These are phyloP conservation scores for Teratosphaeria pseudoeucalypti DNA, from an alignment of 2,329 filamentous ascomycete genomes.

Conservation along the genomic window DNA sequence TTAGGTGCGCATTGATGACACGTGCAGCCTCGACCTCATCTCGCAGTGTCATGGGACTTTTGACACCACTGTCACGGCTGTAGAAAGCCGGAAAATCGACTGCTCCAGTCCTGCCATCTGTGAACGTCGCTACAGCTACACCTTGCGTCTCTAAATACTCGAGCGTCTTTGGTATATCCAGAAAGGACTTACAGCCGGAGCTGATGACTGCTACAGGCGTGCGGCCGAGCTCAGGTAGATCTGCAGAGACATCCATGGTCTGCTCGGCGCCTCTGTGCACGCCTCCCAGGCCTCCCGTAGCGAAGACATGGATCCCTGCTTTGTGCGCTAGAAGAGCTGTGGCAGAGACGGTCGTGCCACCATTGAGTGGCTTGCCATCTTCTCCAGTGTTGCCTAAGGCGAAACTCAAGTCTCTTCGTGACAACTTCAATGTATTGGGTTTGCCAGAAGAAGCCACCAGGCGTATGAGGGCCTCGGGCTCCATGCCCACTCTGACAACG, in stretches of 20 bases:
- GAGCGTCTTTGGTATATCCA: constrained; percentile 82
- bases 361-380: constrained; percentile 60
- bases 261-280: constrained; percentile 82
- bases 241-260: constrained; percentile 88
- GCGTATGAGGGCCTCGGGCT: constrained; percentile 57
- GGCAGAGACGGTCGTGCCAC: constrained; percentile 84
- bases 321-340: constrained; percentile 84
- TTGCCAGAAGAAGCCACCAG: constrained; percentile 51
- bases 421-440: constrained; percentile 65
- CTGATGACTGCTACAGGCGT: constrained; percentile 81
- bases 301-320: constrained; percentile 85
- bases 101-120: constrained; percentile 54
- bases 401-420: constrained; percentile 75
- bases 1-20: constrained; percentile 73
- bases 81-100: constrained; percentile 92
- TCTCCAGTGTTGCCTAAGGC: constrained; percentile 64
- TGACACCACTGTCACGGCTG: constrained; percentile 73
- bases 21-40: constrained; percentile 74
- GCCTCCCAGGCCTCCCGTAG: constrained; percentile 86
- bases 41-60: constrained; percentile 64
- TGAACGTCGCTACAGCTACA: constrained; percentile 79
- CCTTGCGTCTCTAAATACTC: constrained; percentile 68
- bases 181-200: constrained; percentile 89
- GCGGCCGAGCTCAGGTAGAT: constrained; percentile 84
- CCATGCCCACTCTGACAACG: constrained; percentile 68